Conservation (phyloP, 768 basidiomycete species). For the Serendipita vermifera region DNA sequence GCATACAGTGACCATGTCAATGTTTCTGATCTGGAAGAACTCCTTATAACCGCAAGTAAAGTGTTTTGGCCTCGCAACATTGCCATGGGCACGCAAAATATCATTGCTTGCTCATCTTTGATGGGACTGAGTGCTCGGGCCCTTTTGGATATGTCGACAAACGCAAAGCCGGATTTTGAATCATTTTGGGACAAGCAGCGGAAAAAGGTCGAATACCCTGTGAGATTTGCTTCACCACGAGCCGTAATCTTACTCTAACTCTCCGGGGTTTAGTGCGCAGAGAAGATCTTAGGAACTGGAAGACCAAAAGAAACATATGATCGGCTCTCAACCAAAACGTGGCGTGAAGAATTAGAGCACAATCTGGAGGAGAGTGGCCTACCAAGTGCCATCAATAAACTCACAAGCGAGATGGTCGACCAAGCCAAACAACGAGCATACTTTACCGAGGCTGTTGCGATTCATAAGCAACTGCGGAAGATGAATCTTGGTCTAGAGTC, state of each 20-base stretch:
- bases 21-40: not conserved
- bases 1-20: not conserved
- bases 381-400: not conserved
- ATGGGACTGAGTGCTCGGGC: not conserved
- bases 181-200: not conserved
- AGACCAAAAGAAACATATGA: not conserved
- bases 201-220: not conserved
- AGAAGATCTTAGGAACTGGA: not conserved
- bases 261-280: not conserved
- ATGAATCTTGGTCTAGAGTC: not conserved
- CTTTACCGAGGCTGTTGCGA: not conserved
- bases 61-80: not conserved
- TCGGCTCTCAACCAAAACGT: not conserved
- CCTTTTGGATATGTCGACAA: not conserved
- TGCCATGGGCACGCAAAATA: not conserved
- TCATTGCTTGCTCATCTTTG: constrained; percentile 1
- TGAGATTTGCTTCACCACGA: not conserved
- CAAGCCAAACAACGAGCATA: not conserved
- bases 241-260: not conserved
- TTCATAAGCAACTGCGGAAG: not conserved
- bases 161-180: not conserved
- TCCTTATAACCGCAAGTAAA: not conserved
- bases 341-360: not conserved
- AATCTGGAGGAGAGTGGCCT: not conserved
- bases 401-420: not conserved